phyloP scores from a whole-genome alignment of 352 stramenopile species.

The Globisporangium irregulare region DNA sequence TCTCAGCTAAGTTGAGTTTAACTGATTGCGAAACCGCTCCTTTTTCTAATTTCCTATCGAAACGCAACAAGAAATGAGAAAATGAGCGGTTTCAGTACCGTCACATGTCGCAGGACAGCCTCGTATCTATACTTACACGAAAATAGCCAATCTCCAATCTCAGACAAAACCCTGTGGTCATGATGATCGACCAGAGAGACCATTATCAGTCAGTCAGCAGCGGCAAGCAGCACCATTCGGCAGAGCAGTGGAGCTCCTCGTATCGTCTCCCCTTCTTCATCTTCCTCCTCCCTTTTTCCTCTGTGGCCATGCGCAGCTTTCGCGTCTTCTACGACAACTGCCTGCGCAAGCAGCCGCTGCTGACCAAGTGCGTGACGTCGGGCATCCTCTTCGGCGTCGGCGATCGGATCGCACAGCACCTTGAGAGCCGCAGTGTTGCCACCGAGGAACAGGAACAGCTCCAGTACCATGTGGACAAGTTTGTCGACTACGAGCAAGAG shows the following conservation, averaged over 20 bases:
- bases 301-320: conserved; percentile 35
- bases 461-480: background rate
- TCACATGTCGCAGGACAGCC: background rate
- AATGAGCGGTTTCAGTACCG: background rate
- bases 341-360: conserved; percentile 44
- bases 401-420: conserved; percentile 55
- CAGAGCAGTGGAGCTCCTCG: background rate
- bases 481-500: conserved; percentile 16
- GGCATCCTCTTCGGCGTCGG: conserved; percentile 62
- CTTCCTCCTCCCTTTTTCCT: background rate
- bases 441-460: background rate
- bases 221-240: background rate
- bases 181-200: background rate
- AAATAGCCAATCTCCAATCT: background rate
- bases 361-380: conserved; percentile 74
- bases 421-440: conserved; percentile 22
- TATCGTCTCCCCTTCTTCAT: background rate
- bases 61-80: background rate
- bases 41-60: background rate
- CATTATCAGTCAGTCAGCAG: conserved; percentile 2
- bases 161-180: background rate
- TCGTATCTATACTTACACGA: background rate
- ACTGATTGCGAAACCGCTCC: background rate
- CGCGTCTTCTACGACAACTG: conserved; percentile 50
- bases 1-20: conserved; percentile 3